Conservation (phyloP, 1,284 basidiomycete genomes). For the Moesziomyces sp. region DNA sequence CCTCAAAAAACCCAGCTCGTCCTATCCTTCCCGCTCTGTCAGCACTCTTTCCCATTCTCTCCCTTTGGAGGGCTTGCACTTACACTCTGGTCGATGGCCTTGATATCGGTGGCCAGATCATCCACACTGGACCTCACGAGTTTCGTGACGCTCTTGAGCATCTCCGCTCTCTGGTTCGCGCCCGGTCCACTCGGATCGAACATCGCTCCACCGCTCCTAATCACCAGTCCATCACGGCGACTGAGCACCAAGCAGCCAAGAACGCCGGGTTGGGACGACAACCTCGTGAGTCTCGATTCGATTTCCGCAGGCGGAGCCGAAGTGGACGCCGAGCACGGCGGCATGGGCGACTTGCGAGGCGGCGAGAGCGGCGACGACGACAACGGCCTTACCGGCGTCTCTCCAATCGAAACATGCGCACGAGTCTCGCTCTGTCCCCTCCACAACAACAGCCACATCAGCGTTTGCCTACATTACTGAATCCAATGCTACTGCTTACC, state of each 20-base stretch:
- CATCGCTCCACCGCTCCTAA: conserved; percentile 64
- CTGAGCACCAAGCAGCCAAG: conserved; percentile 56
- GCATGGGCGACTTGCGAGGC: conserved; percentile 51
- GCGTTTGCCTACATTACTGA: no score
- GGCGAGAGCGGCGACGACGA: conserved; percentile 34
- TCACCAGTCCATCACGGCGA: conserved; percentile 60
- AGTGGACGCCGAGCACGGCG: conserved; percentile 41
- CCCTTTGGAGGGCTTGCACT: conserved; percentile 2
- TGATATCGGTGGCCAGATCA: conserved; percentile 37
- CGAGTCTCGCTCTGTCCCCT: conserved; percentile 14
- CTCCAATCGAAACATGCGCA: conserved; percentile 23
- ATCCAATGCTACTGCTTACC: no score
- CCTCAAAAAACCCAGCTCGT: conserved; percentile 59
- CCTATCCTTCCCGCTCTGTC: conserved; percentile 14
- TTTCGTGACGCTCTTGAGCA: conserved; percentile 51
- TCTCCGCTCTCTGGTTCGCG: conserved; percentile 44
- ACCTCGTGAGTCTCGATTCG: conserved; percentile 57
- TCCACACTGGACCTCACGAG: conserved; percentile 48
- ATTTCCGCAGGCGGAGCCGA: conserved; percentile 57
- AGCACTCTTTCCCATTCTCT: no score
- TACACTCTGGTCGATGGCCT: conserved; percentile 37
- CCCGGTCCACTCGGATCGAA: conserved; percentile 60
- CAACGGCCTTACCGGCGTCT: conserved; percentile 13
- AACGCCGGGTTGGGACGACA: conserved; percentile 55
- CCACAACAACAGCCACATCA: neutral